phyloP scores from a whole-genome alignment of 2,329 filamentous ascomycete species.

The Pseudogymnoascus sp. region DNA sequence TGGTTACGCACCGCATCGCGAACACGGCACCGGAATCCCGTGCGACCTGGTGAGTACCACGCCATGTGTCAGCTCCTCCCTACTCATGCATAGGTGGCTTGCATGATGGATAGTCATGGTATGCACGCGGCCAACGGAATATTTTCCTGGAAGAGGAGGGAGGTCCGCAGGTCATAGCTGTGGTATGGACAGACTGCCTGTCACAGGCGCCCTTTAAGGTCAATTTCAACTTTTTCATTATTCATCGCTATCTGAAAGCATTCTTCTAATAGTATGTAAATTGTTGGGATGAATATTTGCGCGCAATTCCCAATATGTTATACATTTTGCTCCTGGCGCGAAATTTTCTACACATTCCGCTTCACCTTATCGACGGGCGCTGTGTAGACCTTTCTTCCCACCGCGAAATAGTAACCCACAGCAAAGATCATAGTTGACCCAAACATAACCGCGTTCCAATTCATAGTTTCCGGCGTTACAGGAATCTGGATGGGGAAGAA shows the following conservation, averaged over 20 bases:
- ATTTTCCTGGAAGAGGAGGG: neutral
- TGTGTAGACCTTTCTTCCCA: constrained; percentile 30
- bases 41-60: neutral
- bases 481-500: constrained; percentile 38
- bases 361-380: constrained; percentile 18
- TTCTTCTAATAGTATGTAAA: neutral
- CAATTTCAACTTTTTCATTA: neutral
- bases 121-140: neutral
- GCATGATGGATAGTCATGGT: neutral
- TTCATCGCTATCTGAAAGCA: neutral
- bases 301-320: neutral
- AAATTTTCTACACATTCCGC: neutral
- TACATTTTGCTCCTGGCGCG: neutral
- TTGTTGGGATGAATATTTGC: neutral
- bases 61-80: constrained; percentile 4
- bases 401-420: constrained; percentile 25
- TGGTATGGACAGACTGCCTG: neutral
- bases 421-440: constrained; percentile 16
- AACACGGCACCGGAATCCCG: neutral
- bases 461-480: constrained; percentile 37
- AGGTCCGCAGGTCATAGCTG: neutral
- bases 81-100: neutral
- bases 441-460: constrained; percentile 31
- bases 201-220: neutral
- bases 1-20: neutral